Evolutionary conservation across 2,329 filamentous ascomycete species (phyloP).

Genomic region (Fusarium sp.): DNA sequence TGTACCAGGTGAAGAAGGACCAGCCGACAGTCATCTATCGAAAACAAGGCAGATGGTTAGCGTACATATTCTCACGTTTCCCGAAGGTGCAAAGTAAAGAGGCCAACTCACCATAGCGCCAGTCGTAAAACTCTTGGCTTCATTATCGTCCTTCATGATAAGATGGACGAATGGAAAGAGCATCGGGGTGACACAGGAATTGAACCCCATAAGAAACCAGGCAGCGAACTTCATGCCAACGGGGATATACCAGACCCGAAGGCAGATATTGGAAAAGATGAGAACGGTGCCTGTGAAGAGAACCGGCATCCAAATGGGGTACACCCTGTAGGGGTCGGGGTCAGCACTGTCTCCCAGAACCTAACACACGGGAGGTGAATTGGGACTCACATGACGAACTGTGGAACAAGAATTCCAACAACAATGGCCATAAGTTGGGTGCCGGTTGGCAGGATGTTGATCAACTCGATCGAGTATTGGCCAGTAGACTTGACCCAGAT

Average conservation of each 20-base stretch:
- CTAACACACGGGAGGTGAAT: not conserved
- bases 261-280: not conserved
- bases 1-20: not conserved
- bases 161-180: not conserved
- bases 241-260: not conserved
- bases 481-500: not conserved
- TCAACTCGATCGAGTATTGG: not conserved
- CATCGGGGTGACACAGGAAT: not conserved
- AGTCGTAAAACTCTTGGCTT: not conserved
- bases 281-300: not conserved
- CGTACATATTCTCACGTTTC: not conserved
- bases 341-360: not conserved
- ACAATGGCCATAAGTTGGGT: not conserved
- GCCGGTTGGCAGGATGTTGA: not conserved
- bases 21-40: not conserved
- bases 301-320: not conserved
- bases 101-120: not conserved
- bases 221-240: not conserved
- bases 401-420: not conserved
- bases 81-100: not conserved
- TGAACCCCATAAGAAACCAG: not conserved
- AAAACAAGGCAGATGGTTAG: not conserved
- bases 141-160: not conserved
- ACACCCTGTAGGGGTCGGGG: not conserved
- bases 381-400: not conserved